Evolutionary conservation across 305 asterid species (phyloP).

Genomic region (Fraxinus angustifolia): DNA sequence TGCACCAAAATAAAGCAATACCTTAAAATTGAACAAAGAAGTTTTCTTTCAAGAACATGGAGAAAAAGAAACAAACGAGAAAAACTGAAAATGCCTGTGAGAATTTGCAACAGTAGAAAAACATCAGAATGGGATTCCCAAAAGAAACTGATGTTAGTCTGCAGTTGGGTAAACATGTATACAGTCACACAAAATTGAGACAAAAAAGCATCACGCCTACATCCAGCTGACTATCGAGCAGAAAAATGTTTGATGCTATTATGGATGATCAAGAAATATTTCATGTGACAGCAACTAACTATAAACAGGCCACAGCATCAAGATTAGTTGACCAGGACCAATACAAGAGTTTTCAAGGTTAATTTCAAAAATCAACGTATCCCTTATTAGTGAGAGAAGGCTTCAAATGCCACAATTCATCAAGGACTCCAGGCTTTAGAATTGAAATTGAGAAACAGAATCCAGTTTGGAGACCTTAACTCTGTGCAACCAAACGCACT

Average conservation of each 20-base stretch:
- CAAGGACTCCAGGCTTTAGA: neutral
- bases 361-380: neutral
- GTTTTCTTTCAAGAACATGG: neutral
- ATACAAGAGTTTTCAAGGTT: neutral
- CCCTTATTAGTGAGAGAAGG: neutral
- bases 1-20: conserved; percentile 35
- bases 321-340: neutral
- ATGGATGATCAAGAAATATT: neutral
- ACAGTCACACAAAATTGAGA: neutral
- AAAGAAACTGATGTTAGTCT: neutral
- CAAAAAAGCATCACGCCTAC: neutral
- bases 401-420: neutral
- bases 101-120: neutral
- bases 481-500: neutral
- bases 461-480: neutral
- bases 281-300: neutral
- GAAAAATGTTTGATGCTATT: neutral
- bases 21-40: conserved; percentile 7
- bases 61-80: neutral
- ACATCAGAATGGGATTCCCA: neutral
- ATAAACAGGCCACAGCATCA: neutral
- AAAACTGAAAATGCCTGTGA: neutral
- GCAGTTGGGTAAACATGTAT: neutral
- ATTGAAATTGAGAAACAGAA: neutral
- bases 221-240: neutral